These are phyloP conservation scores for Rubia balearica DNA, from an alignment of 305 asterid species.

Conservation along the genomic window DNA sequence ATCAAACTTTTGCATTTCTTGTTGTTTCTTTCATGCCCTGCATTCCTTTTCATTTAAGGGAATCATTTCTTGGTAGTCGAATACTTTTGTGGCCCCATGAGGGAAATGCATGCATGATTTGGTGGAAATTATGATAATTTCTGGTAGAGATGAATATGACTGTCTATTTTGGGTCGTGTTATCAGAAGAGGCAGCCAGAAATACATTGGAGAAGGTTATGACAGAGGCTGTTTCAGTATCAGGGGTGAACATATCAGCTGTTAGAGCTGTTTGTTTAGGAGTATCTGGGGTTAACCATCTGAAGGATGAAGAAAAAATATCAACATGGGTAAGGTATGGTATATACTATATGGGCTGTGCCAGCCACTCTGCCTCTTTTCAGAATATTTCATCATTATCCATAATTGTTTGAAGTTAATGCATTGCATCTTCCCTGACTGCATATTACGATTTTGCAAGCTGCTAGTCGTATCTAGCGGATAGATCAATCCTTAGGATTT, in stretches of 20 bases:
- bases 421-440: background rate
- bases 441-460: background rate
- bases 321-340: conserved; percentile 71
- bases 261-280: conserved; percentile 81
- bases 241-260: conserved; percentile 56
- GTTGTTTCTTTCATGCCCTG: background rate
- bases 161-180: background rate
- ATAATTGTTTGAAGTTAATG: background rate
- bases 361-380: background rate
- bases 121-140: background rate
- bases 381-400: background rate
- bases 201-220: conserved; percentile 61
- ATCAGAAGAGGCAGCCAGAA: conserved; percentile 68
- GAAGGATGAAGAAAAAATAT: conserved; percentile 60
- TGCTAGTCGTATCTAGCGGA: background rate
- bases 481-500: background rate
- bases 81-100: background rate
- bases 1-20: background rate
- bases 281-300: conserved; percentile 88
- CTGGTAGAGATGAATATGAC: background rate
- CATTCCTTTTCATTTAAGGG: background rate
- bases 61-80: background rate
- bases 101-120: background rate
- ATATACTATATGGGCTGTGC: background rate
- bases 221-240: conserved; percentile 58